Evolutionary conservation across 441 rosid genomes (phyloP).

Genomic region (Pelargonium myrrhifolium): DNA sequence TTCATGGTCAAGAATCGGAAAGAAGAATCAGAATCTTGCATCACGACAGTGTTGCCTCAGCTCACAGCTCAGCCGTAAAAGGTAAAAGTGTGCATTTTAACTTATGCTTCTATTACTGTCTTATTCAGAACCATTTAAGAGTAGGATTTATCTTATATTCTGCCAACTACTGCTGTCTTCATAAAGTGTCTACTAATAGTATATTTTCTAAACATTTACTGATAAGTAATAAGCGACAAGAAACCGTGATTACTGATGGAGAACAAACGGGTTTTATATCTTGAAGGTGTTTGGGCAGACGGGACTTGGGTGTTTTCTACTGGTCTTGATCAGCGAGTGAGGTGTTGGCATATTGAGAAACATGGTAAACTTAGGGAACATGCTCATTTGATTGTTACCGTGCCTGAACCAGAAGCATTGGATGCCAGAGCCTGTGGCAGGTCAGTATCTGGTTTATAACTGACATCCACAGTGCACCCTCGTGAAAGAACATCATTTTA

Average conservation of each 20-base stretch:
- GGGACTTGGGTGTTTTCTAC: conserved; percentile 79
- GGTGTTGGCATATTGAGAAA: conserved; percentile 66
- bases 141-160: no score
- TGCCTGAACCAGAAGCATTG: conserved; percentile 89
- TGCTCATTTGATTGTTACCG: conserved; percentile 54
- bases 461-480: conserved; percentile 1
- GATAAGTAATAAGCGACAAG: not conserved
- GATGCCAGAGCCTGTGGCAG: conserved; percentile 62
- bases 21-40: conserved; percentile 34
- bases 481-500: not conserved
- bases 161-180: not conserved
- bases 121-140: not conserved
- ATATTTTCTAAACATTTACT: not conserved
- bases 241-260: conserved; percentile 10
- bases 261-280: conserved; percentile 22
- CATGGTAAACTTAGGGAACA: conserved; percentile 41
- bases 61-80: conserved; percentile 89
- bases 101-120: not conserved
- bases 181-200: not conserved
- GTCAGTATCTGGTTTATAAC: conserved; percentile 30
- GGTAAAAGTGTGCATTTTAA: conserved; percentile 33
- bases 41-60: conserved; percentile 46
- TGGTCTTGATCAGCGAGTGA: conserved; percentile 93
- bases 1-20: conserved; percentile 18
- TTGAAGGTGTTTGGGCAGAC: conserved; percentile 87